Conservation (phyloP, 768 basidiomycete genomes). For the Strobilomyces dryophilus region DNA sequence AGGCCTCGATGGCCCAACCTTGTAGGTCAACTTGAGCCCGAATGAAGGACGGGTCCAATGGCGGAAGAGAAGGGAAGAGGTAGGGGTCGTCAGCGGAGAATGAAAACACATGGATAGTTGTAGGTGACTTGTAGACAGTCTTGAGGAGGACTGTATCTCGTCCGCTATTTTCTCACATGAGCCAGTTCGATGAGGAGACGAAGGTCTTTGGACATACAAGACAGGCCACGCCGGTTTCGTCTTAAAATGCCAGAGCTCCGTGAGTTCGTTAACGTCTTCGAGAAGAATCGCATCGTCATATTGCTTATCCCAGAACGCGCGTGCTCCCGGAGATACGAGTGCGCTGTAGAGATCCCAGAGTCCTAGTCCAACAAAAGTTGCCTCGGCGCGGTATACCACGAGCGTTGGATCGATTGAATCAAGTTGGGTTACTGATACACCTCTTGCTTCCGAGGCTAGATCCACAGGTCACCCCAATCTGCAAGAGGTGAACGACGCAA, state of each 20-base stretch:
- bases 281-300: slow-evolving; percentile 82
- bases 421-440: slow-evolving; percentile 92
- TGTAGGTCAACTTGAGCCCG: slow-evolving; percentile 97
- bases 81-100: slow-evolving; percentile 90
- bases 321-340: slow-evolving; percentile 81
- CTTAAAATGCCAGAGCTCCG: slow-evolving; percentile 91
- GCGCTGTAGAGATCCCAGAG: slow-evolving; percentile 93
- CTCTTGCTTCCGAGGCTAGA: slow-evolving; percentile 76
- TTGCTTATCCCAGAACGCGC: slow-evolving; percentile 83
- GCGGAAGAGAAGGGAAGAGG: slow-evolving; percentile 73
- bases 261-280: slow-evolving; percentile 87
- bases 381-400: slow-evolving; percentile 94
- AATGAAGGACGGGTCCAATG: slow-evolving; percentile 70
- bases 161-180: slow-evolving; percentile 50
- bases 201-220: slow-evolving; percentile 53
- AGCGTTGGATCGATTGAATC: slow-evolving; percentile 97
- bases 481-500: not conserved
- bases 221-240: slow-evolving; percentile 92
- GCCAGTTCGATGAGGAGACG: slow-evolving; percentile 1
- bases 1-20: slow-evolving; percentile 94
- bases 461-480: slow-evolving; percentile 4
- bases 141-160: slow-evolving; percentile 88
- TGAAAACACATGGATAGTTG: slow-evolving; percentile 90
- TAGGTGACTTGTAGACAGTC: slow-evolving; percentile 96
- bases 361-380: slow-evolving; percentile 93